phyloP scores from a whole-genome alignment of 2,329 filamentous ascomycete genomes.

The Chrysoporthe puriensis region DNA sequence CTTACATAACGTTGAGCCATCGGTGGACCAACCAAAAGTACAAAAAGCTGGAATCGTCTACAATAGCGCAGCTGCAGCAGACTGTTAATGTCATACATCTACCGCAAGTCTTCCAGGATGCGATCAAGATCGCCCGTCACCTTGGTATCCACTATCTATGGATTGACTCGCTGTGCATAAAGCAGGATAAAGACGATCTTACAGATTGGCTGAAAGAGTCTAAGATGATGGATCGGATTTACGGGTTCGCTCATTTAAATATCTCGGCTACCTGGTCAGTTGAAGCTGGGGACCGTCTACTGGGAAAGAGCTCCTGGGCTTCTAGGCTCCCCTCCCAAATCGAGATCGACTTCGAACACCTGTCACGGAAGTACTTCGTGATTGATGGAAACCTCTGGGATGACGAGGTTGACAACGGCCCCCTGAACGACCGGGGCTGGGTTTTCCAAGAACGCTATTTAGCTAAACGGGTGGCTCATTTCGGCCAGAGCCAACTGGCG shows the following conservation, averaged over 20 bases:
- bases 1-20: not conserved
- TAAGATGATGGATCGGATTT: not conserved
- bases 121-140: not conserved
- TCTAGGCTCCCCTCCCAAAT: not conserved
- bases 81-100: not conserved
- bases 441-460: conserved; percentile 1
- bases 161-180: not conserved
- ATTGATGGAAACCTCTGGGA: not conserved
- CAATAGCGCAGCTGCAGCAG: not conserved
- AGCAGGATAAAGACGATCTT: not conserved
- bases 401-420: conserved; percentile 2
- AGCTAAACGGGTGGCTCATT: not conserved
- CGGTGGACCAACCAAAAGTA: not conserved
- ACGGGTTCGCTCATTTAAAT: not conserved
- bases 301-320: conserved; percentile 1
- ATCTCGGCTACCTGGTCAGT: conserved; percentile 1
- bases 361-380: not conserved
- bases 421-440: not conserved
- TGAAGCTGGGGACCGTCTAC: not conserved
- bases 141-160: not conserved
- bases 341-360: not conserved
- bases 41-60: not conserved
- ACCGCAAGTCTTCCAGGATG: not conserved
- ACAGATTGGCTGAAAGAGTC: not conserved
- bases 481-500: conserved; percentile 1